Base-by-base conservation (phyloP, 306 rosid species). In the Lathyrus sativus region DNA sequence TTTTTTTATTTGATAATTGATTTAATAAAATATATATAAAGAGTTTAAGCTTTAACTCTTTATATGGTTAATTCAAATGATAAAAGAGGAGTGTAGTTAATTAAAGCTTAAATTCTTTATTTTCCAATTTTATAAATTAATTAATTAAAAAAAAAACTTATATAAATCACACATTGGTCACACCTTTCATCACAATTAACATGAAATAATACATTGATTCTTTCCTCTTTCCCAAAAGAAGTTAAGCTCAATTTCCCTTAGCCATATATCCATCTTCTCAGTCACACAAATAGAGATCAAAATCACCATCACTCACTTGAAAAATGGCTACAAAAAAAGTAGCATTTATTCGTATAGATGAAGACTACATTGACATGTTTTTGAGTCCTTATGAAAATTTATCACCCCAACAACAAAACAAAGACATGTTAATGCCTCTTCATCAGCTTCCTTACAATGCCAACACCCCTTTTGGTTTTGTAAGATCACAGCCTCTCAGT, bases 361-460 rank as follows among this genome's bases (percentile, higher is more conserved):
- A 84, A 67, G 90, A 85, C 10, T 87, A 72, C 80, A 87, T 89
- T 54, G 81, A 82, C 68, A 84, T 91, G 76, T 86, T 89, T 51
- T 64, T 81, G 65, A 78, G 68, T 72, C 74, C 87, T 74, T 65
- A 80, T 5, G 68, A 87, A 57, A 82, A 74, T 66, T 67, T 62
- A 22, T 50, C 81, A 9, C 77, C 86, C 3, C 53, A 11, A 50
- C 61, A 83, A 15, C 80, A 76, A 56, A 63, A 69, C 42, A 83
- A 76, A 72, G 95, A 87, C 60, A 83, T 87, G 35, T 24, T 11
- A 54, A 54, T 54, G 60, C 97, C 92, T 62, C 91, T 86, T 78
- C 90, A 82, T 37, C 83, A 64, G 12, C 78, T 83, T 13, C 79
- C 77, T 5, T 70, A 74, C 1, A 82, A 45, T 66, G 10, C 88